phyloP scores from a whole-genome alignment of 306 rosid genomes.

The Styphnolobium japonicum region DNA sequence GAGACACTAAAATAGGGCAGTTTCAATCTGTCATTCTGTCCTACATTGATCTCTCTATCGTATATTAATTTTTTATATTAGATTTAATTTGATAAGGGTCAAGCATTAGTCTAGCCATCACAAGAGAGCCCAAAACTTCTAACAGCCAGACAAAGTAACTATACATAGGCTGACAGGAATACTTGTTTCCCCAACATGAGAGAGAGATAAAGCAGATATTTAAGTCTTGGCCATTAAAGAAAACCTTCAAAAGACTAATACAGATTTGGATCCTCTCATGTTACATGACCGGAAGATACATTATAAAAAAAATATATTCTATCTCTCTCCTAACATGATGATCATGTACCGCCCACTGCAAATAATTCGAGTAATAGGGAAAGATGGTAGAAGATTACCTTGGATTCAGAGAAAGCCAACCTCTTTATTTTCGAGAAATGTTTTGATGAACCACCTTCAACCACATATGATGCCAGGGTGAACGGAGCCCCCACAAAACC shows the following conservation, averaged over 20 bases:
- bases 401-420: constrained; percentile 81
- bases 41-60: background rate
- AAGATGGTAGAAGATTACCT: constrained; percentile 36
- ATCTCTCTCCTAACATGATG: too few relatives aligned
- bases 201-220: too few relatives aligned
- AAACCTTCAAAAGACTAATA: background rate
- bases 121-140: background rate
- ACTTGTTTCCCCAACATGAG: too few relatives aligned
- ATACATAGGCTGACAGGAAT: background rate
- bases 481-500: constrained; percentile 99
- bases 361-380: background rate
- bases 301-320: too few relatives aligned
- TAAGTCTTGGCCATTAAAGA: background rate
- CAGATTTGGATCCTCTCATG: too few relatives aligned
- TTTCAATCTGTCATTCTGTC: background rate
- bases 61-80: background rate
- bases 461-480: constrained; percentile 94
- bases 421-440: constrained; percentile 89
- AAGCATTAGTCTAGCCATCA: background rate
- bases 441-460: constrained; percentile 97
- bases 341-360: background rate
- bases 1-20: background rate
- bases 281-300: too few relatives aligned
- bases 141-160: background rate
- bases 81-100: background rate